Conservation (phyloP, 1,284 basidiomycete species). For the Pseudozyma sp. region DNA sequence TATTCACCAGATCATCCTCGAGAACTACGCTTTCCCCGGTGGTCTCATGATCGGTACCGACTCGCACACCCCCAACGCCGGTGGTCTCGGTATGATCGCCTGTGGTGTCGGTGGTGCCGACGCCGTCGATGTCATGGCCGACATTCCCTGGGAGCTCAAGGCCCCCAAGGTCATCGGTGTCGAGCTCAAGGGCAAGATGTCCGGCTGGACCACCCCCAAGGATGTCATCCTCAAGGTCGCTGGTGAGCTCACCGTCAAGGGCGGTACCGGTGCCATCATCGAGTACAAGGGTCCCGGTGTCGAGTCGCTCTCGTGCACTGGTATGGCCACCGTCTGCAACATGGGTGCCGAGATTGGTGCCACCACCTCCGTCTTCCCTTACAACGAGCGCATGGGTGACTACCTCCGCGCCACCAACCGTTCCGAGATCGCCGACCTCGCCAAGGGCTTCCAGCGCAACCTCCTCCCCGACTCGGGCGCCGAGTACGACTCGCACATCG, state of each 20-base stretch:
- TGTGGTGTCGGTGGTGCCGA: constrained; percentile 99
- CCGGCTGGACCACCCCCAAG: constrained; percentile 98
- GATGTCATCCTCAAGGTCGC: constrained; percentile 68
- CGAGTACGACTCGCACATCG: constrained; percentile 93
- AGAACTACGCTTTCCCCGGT: constrained; percentile 99
- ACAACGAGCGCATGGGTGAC: constrained; percentile 91
- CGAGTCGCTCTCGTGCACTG: constrained; percentile 94
- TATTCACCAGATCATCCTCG: constrained; percentile 77
- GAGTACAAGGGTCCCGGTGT: constrained; percentile 76
- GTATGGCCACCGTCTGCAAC: constrained; percentile 99
- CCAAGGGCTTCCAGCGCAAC: constrained; percentile 90
- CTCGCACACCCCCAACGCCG: constrained; percentile 98
- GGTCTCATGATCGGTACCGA: constrained; percentile 99
- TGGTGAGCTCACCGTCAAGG: constrained; percentile 69
- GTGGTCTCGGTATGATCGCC: constrained; percentile 98
- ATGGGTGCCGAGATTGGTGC: constrained; percentile 99
- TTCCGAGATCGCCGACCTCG: constrained; percentile 87
- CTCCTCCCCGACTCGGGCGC: constrained; percentile 87
- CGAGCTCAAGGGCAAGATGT: constrained; percentile 92
- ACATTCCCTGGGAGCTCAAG: constrained; percentile 98
- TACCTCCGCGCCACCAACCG: constrained; percentile 96
- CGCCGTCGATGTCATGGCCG: constrained; percentile 98
- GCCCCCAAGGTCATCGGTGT: constrained; percentile 99
- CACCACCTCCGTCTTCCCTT: constrained; percentile 98
- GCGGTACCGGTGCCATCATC: constrained; percentile 69